phyloP scores from a whole-genome alignment of 345 rosid genomes.

The Laguncularia racemosa region DNA sequence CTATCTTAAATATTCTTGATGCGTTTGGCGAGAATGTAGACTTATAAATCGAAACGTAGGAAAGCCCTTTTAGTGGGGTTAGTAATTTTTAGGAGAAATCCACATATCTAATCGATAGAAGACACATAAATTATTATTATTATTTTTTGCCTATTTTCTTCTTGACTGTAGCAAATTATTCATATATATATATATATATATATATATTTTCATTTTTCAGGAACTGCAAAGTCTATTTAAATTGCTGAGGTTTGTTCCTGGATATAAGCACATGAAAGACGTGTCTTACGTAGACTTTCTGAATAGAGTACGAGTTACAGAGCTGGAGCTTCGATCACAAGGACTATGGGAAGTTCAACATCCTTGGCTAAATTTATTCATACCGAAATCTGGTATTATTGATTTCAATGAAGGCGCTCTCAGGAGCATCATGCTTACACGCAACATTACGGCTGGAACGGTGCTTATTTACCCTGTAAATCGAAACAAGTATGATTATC shows the following conservation, averaged over 20 bases:
- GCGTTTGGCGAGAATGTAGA: too few species aligned
- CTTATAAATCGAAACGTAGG: too few species aligned
- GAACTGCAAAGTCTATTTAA: conserved; percentile 14
- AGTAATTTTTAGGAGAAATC: too few species aligned
- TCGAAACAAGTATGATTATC: conserved; percentile 7
- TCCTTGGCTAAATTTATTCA: conserved; percentile 37
- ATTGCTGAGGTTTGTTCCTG: conserved; percentile 12
- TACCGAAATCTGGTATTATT: conserved; percentile 29
- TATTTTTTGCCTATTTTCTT: background rate
- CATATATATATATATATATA: too few species aligned
- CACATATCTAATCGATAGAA: too few species aligned
- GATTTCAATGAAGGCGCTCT: conserved; percentile 32
- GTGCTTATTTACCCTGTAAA: conserved; percentile 16
- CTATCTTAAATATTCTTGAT: too few species aligned
- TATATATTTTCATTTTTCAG: too few species aligned
- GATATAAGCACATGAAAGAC: conserved; percentile 24
- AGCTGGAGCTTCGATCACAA: conserved; percentile 18
- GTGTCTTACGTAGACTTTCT: conserved; percentile 27
- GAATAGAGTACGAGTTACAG: conserved; percentile 23
- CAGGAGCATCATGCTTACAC: conserved; percentile 22
- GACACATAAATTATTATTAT: too few species aligned
- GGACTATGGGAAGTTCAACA: conserved; percentile 37
- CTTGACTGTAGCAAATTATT: background rate
- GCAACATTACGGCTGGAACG: conserved; percentile 11
- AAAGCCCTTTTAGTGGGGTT: too few species aligned